These are phyloP conservation scores for Neofusicoccum ribis DNA, from an alignment of 2,329 filamentous ascomycete genomes.

Conservation along the genomic window DNA sequence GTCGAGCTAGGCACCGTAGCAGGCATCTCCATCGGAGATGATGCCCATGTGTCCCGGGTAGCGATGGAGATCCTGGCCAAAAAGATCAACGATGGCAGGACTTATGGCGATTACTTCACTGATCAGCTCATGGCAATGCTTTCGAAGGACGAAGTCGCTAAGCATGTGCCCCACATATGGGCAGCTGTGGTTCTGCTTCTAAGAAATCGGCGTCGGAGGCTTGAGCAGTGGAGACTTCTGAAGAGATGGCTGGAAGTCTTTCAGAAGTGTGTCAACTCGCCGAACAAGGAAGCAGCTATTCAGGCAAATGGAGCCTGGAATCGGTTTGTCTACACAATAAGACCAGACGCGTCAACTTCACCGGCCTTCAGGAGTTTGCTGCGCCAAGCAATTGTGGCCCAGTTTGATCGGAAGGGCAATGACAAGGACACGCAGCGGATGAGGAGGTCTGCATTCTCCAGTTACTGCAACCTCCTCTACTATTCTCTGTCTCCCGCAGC, in stretches of 20 bases:
- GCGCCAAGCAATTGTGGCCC: conserved; percentile 64
- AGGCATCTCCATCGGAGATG: conserved; percentile 67
- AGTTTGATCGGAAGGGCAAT: conserved; percentile 66
- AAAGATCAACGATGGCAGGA: conserved; percentile 54
- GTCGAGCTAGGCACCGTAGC: conserved; percentile 73
- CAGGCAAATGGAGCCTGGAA: conserved; percentile 87
- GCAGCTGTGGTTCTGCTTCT: conserved; percentile 77
- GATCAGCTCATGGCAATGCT: conserved; percentile 69
- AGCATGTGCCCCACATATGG: conserved; percentile 84
- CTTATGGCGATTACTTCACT: conserved; percentile 69
- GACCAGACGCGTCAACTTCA: conserved; percentile 60
- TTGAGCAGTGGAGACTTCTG: conserved; percentile 70
- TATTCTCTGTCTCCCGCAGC: conserved; percentile 75
- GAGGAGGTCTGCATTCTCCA: conserved; percentile 64
- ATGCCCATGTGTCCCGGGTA: conserved; percentile 66
- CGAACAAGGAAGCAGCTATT: conserved; percentile 63
- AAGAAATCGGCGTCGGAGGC: conserved; percentile 58
- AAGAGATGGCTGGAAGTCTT: conserved; percentile 75
- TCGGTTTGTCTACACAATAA: conserved; percentile 73
- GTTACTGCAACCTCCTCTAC: conserved; percentile 79
- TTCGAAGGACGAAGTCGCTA: conserved; percentile 55
- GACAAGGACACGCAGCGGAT: conserved; percentile 49
- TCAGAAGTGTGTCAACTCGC: conserved; percentile 80
- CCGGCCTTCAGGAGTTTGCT: conserved; percentile 62
- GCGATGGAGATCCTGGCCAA: conserved; percentile 63